Base-by-base conservation (phyloP, 208 protist species). In the Leishmania major region DNA sequence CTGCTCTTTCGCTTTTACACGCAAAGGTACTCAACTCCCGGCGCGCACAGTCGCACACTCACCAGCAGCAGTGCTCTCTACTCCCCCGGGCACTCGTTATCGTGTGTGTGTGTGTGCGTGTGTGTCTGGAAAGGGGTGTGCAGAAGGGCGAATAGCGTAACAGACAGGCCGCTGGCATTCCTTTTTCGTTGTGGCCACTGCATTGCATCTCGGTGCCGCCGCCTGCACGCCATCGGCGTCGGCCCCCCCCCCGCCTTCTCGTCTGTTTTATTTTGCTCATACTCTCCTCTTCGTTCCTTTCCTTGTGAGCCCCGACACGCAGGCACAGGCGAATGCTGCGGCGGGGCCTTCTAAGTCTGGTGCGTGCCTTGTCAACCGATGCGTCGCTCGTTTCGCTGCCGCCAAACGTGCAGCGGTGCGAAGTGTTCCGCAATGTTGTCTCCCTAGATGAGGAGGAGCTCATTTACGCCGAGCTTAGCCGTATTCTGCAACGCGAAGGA, bases 341-440 rank as follows among this genome's bases (percentile, higher is more conserved):
- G 22, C 59, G 70, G 45, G 19, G 62, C 1, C 53, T 87, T 19
- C 71, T 82, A 25, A 45, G 64, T 53, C 35, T 40, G 7, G 55
- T 72, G 19, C 77, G 84, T n/a, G 67, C 59, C 7, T 69, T 95
- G 43, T 83, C 75, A 47, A 59, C 82, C 0, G 93, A 97, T 70
- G 35, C 89, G 17, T 90, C 88, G 1, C 86, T 97, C 0, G 91
- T 96, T 22, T 79, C 77, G 19, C 82, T 97, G 8, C 95, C 95
- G 6, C 25, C 78, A 3, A 84, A 83, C 17, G 95, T 96, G 40
- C 81, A 80, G 11, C 80, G 84, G 51, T 92, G 94, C 69, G 75
- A 88, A 3, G 95, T 97, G 3, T 97, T 92, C 75, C 92, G 93
- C 28, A 95, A 95, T 74, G 91, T 90, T 0, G 84, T 97, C 7